These are phyloP conservation scores for Salix caprea DNA, from an alignment of 345 rosid genomes.

Conservation along the genomic window DNA sequence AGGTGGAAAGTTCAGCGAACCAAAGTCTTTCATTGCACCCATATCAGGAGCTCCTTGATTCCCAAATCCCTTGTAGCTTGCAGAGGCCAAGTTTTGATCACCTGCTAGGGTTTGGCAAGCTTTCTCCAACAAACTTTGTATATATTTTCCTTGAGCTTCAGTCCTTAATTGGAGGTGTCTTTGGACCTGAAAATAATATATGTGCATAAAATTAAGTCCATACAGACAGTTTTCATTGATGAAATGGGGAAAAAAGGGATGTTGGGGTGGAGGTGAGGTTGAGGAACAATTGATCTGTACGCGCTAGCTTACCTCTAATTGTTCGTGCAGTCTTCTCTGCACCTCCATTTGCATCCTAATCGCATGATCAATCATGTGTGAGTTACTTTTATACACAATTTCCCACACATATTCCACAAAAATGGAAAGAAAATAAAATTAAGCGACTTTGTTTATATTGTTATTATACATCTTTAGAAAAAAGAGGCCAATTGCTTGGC, in stretches of 20 bases:
- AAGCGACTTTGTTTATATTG: background rate
- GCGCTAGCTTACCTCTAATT: constrained; percentile 62
- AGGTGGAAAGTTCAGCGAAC: constrained; percentile 63
- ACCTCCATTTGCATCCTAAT: constrained; percentile 99
- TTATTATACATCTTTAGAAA: background rate
- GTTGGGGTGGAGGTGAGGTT: background rate
- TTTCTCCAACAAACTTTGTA: constrained; percentile 92
- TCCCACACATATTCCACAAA: constrained; percentile 26
- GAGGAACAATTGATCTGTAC: background rate
- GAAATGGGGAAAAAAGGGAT: background rate
- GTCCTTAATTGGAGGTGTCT: constrained; percentile 94
- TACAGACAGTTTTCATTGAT: background rate
- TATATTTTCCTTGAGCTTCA: constrained; percentile 98
- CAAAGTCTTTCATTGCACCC: constrained; percentile 38
- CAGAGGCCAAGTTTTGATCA: constrained; percentile 48
- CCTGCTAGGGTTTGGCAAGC: constrained; percentile 92
- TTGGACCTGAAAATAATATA: constrained; percentile 54
- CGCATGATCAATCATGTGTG: constrained; percentile 41
- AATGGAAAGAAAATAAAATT: background rate
- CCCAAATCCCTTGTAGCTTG: constrained; percentile 46
- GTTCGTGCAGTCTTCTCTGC: constrained; percentile 96
- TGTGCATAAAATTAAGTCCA: background rate
- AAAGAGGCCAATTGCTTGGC: background rate
- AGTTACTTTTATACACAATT: constrained; percentile 35
- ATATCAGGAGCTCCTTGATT: constrained; percentile 44